Percentiles rank a stretch among this genome's conserved stretches.
phyloP scores from a whole-genome alignment of 768 basidiomycete species.

The Austroboletus eburneus region DNA sequence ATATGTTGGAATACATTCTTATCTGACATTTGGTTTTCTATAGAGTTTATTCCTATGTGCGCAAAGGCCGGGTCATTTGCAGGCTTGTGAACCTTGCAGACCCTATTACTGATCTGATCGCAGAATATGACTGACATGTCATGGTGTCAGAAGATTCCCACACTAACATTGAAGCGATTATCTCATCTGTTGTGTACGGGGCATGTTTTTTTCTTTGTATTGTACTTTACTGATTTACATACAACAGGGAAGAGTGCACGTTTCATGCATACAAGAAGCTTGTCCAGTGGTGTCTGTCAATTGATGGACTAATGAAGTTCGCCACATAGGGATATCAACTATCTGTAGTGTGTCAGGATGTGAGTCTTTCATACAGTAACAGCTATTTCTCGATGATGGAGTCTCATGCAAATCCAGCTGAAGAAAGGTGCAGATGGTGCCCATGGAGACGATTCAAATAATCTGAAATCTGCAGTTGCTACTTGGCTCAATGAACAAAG shows the following conservation, averaged over 20 bases:
- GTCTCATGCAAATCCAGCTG: no score
- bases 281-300: background rate
- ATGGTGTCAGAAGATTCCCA: background rate
- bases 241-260: background rate
- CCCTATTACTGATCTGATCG: background rate
- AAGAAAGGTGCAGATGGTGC: slow-evolving; percentile 7
- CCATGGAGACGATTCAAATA: background rate
- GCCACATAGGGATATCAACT: background rate
- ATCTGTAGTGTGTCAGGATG: background rate
- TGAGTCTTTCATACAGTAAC: no score
- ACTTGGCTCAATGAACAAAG: background rate
- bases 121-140: slow-evolving; percentile 1
- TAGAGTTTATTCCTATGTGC: background rate
- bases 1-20: background rate
- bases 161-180: background rate
- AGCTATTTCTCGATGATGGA: no score
- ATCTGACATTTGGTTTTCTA: background rate
- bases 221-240: background rate
- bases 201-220: background rate
- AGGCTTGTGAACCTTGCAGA: background rate
- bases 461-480: background rate
- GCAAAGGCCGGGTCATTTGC: background rate
- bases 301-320: background rate
- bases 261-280: background rate
- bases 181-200: background rate